These are phyloP conservation scores for Russula lepida DNA, from an alignment of 768 basidiomycete species.

Conservation along the genomic window DNA sequence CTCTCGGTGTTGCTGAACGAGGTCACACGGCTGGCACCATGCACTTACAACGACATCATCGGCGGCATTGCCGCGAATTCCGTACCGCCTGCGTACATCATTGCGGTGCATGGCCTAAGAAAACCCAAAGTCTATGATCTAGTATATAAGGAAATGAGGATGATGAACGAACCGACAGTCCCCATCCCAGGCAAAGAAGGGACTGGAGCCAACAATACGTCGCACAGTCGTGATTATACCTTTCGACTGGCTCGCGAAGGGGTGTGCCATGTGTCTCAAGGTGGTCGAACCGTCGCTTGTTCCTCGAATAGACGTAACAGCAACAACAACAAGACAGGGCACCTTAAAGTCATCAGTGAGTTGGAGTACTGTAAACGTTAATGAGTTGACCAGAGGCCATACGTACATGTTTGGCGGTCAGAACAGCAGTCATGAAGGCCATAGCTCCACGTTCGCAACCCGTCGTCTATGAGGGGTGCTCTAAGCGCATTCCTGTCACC, in stretches of 20 bases:
- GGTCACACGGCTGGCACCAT: neutral
- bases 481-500: neutral
- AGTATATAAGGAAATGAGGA: neutral
- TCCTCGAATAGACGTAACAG: neutral
- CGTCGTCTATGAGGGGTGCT: neutral
- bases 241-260: neutral
- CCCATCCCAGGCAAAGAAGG: neutral
- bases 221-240: neutral
- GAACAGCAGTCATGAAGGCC: neutral
- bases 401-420: constrained; percentile 1
- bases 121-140: neutral
- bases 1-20: constrained; percentile 4
- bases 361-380: neutral
- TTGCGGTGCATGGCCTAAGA: neutral
- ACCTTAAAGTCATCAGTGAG: neutral
- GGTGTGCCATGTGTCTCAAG: neutral
- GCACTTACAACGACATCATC: neutral
- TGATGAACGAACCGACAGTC: neutral
- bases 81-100: neutral
- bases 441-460: neutral
- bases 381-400: neutral
- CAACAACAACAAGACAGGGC: neutral
- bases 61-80: neutral
- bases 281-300: neutral
- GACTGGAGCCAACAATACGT: neutral